Base-by-base conservation (phyloP, 768 basidiomycete genomes). In the Daedalea quercina region DNA sequence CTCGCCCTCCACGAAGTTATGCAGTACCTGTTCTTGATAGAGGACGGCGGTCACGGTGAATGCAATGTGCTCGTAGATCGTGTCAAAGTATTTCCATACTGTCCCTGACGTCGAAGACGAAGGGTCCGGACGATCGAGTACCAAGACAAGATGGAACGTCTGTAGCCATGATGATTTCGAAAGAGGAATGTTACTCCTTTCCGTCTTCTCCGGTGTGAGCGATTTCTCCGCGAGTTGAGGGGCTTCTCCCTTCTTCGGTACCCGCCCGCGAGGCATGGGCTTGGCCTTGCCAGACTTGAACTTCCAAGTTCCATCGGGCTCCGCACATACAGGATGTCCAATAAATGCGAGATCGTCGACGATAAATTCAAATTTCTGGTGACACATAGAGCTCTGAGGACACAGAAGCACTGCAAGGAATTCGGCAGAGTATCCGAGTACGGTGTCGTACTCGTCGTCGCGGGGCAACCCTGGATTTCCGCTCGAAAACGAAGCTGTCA, bases 301-400 rank as follows among this genome's bases (percentile, higher is more conserved):
- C 37, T 74, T 73, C 92, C 94, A 94, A 13, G 64, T 73, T 1
- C 86, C 89, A 58, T 86, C 84, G 25, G 73, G 62, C 49, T 89
- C 86, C 11, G 80, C 80, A 63, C 87, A 89, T 2, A 97, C 93
- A 1, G 95, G 96, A 66, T 98, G 94, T 0, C 96, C 96, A 42
- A 97, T 77, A 66, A 97, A 98, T 4, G 84, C 90, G 23, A 98
- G 76, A 60, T 94, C 86, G 64, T 98, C 94, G 23, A 96, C 86
- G 37, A 90, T 70, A 26, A 99, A 79, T 65, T 95, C 93, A 64
- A 96, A 97, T 63, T 91, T 91, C 67, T 92, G 90, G 68, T 99
- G 92, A 61, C 93, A 96, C 67, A 94, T 81, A 13, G 83, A 76
- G 26, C 74, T 70, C 43, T 83, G 77, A 0, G 95, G 94, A 54